These are phyloP conservation scores for Yamagishiella unicocca DNA, from an alignment of 139 green algal species.

Conservation along the genomic window DNA sequence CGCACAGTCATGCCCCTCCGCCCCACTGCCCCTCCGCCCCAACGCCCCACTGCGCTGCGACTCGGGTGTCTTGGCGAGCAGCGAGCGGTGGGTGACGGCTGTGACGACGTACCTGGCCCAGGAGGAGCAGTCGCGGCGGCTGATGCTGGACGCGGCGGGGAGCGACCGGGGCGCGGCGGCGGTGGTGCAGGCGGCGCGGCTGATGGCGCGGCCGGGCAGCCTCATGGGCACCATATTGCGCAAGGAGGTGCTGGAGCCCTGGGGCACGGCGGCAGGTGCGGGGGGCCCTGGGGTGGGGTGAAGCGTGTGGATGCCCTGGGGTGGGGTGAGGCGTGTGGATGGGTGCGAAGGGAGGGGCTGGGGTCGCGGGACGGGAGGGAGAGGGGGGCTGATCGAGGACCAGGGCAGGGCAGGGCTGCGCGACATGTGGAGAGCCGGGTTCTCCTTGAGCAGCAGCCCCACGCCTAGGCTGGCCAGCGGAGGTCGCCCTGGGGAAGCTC, in stretches of 20 bases:
- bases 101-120: conserved; percentile 44
- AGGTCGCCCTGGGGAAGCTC: too few relatives aligned
- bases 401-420: too few relatives aligned
- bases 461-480: too few relatives aligned
- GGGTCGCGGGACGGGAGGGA: too few relatives aligned
- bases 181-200: conserved; percentile 38
- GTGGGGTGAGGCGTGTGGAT: not conserved
- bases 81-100: conserved; percentile 44
- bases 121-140: conserved; percentile 42
- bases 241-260: conserved; percentile 35
- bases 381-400: not conserved
- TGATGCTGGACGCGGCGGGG: conserved; percentile 40
- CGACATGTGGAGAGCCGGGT: too few relatives aligned
- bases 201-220: conserved; percentile 36
- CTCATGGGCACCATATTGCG: conserved; percentile 13
- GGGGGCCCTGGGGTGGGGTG: not conserved
- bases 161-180: conserved; percentile 20
- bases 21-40: not conserved
- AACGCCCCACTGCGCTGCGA: not conserved
- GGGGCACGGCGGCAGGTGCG: conserved; percentile 10
- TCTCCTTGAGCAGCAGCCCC: too few relatives aligned
- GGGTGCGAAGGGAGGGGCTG: too few relatives aligned
- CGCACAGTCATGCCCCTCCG: too few relatives aligned
- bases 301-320: too few relatives aligned
- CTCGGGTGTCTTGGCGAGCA: conserved; percentile 9